A percentile compares a stretch with the other conserved stretches of the same genome.
phyloP scores from a whole-genome alignment of 371 early-diverging fungal species.

The Rhizopus microsporus region DNA sequence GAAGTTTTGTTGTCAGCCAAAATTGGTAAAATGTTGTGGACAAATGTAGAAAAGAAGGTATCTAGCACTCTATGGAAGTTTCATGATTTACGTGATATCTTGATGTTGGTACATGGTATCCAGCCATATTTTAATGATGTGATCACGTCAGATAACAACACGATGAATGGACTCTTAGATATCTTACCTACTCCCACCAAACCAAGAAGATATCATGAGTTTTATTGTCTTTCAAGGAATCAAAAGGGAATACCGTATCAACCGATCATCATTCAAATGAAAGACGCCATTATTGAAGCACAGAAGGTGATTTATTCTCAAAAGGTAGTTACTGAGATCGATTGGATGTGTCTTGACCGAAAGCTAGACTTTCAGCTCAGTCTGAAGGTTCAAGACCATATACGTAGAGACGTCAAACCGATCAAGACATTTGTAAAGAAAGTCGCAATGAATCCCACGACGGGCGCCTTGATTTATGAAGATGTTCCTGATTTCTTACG shows the following conservation, averaged over 20 bases:
- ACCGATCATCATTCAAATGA: slow-evolving; percentile 34
- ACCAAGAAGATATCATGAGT: slow-evolving; percentile 35
- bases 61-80: slow-evolving; percentile 39
- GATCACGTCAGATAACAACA: slow-evolving; percentile 18
- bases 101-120: slow-evolving; percentile 1
- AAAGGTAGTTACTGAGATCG: slow-evolving; percentile 31
- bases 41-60: slow-evolving; percentile 20
- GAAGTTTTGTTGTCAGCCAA: slow-evolving; percentile 45
- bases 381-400: slow-evolving; percentile 24
- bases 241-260: slow-evolving; percentile 28
- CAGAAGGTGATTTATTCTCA: slow-evolving; percentile 35
- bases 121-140: neutral
- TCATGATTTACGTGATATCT: slow-evolving; percentile 42
- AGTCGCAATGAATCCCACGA: slow-evolving; percentile 39
- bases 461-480: slow-evolving; percentile 38
- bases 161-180: slow-evolving; percentile 21
- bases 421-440: slow-evolving; percentile 50
- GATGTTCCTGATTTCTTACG: slow-evolving; percentile 43
- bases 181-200: slow-evolving; percentile 17
- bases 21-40: slow-evolving; percentile 51
- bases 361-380: slow-evolving; percentile 47
- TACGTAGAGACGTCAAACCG: slow-evolving; percentile 46
- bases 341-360: slow-evolving; percentile 48
- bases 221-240: slow-evolving; percentile 43
- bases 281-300: slow-evolving; percentile 32